Conservation (phyloP, 179 eudicot species). For the Kewa caespitosa region DNA sequence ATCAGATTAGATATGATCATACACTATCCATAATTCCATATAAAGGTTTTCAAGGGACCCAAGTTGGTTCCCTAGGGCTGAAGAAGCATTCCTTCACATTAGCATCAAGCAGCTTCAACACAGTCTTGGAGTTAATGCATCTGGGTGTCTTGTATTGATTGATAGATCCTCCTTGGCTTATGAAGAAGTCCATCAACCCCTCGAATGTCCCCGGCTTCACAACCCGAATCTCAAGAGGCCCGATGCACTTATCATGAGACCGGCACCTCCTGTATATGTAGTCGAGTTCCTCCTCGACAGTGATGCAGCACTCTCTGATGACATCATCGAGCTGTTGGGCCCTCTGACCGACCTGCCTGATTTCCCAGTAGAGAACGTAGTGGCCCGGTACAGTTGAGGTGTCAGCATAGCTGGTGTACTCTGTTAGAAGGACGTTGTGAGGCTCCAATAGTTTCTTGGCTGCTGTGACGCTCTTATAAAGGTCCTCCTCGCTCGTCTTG, state of each 20-base stretch:
- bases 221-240: constrained; percentile 68
- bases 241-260: constrained; percentile 55
- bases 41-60: constrained; percentile 47
- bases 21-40: neutral
- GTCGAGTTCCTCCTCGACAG: constrained; percentile 63
- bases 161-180: constrained; percentile 66
- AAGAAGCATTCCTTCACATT: constrained; percentile 52
- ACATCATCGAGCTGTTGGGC: constrained; percentile 15
- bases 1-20: constrained; percentile 13
- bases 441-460: constrained; percentile 61
- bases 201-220: constrained; percentile 67
- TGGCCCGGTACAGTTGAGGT: constrained; percentile 68
- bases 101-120: constrained; percentile 50
- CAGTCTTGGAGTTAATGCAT: constrained; percentile 52
- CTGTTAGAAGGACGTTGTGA: constrained; percentile 49
- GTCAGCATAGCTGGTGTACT: constrained; percentile 73
- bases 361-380: constrained; percentile 82
- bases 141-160: constrained; percentile 87
- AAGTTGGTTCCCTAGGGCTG: constrained; percentile 65
- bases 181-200: constrained; percentile 60
- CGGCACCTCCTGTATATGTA: constrained; percentile 62
- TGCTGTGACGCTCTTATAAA: constrained; percentile 57
- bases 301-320: constrained; percentile 58
- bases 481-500: constrained; percentile 71
- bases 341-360: constrained; percentile 22